These are phyloP conservation scores for Jackrogersella multiformis DNA, from an alignment of 495 filamentous ascomycete species.

Conservation along the genomic window DNA sequence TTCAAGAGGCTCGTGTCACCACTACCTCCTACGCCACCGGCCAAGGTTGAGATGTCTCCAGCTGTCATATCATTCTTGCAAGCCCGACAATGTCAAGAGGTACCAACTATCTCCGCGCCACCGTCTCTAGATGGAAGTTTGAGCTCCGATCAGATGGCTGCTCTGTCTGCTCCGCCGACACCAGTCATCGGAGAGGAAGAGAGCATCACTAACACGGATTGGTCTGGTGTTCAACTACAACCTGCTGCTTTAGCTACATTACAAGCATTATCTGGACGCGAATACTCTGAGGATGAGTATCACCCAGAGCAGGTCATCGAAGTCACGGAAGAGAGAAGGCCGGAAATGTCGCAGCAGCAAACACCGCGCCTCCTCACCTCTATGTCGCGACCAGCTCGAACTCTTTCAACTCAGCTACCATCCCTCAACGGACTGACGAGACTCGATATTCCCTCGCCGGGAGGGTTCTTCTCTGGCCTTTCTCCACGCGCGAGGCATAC, in stretches of 20 bases:
- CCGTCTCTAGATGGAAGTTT: constrained; percentile 90
- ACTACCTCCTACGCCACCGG: constrained; percentile 77
- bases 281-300: constrained; percentile 58
- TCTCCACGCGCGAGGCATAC: constrained; percentile 76
- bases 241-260: constrained; percentile 80
- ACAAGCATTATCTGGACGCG: constrained; percentile 72
- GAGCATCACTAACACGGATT: constrained; percentile 58
- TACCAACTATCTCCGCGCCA: constrained; percentile 79
- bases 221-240: constrained; percentile 76
- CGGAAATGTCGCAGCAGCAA: constrained; percentile 52
- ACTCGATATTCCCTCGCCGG: constrained; percentile 87
- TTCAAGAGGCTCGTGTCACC: constrained; percentile 72
- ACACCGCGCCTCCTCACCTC: constrained; percentile 52
- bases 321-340: constrained; percentile 51
- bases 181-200: constrained; percentile 72
- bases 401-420: constrained; percentile 49
- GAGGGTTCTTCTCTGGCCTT: constrained; percentile 89
- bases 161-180: constrained; percentile 80
- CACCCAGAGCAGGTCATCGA: constrained; percentile 63
- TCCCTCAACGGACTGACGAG: constrained; percentile 66
- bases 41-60: constrained; percentile 80
- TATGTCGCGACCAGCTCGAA: constrained; percentile 42
- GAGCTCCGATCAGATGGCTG: constrained; percentile 83
- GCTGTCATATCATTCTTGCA: constrained; percentile 72
- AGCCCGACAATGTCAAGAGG: constrained; percentile 59